Evolutionary conservation across 805 yeast genomes (phyloP).

Genomic region (Jamesozyma lodderae): DNA sequence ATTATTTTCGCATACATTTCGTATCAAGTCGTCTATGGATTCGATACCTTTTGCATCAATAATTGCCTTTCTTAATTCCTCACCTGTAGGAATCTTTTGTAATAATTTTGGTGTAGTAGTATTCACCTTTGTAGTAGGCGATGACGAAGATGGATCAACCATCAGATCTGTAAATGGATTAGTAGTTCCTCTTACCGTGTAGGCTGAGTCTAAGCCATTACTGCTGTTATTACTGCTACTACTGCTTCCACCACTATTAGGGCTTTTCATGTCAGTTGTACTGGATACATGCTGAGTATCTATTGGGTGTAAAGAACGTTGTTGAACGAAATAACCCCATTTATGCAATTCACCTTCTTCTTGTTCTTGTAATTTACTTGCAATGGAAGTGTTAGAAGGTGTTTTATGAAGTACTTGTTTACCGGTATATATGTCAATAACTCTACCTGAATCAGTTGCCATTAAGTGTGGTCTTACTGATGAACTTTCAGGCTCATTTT

Average conservation of each 20-base stretch:
- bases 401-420: slow-evolving; percentile 53
- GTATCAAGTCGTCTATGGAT: slow-evolving; percentile 57
- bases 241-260: too few species aligned
- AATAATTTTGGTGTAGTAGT: slow-evolving; percentile 16
- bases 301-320: slow-evolving; percentile 29
- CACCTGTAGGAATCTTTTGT: slow-evolving; percentile 38
- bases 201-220: too few species aligned
- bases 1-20: slow-evolving; percentile 49
- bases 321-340: slow-evolving; percentile 74
- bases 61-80: slow-evolving; percentile 43
- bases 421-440: slow-evolving; percentile 61
- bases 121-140: not conserved
- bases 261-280: too few species aligned
- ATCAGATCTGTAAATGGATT: slow-evolving; percentile 1
- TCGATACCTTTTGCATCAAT: slow-evolving; percentile 70
- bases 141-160: not conserved
- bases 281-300: not conserved
- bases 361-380: slow-evolving; percentile 69
- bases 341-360: slow-evolving; percentile 91
- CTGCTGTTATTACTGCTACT: too few species aligned
- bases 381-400: slow-evolving; percentile 54
- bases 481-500: slow-evolving; percentile 1
- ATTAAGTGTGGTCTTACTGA: slow-evolving; percentile 51
- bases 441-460: slow-evolving; percentile 54
- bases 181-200: not conserved